Evolutionary conservation across 2,329 filamentous ascomycete genomes (phyloP), one percentile per base, ranked within the genome.

Genomic region (Zelopaecilomyces penicillatus): DNA sequence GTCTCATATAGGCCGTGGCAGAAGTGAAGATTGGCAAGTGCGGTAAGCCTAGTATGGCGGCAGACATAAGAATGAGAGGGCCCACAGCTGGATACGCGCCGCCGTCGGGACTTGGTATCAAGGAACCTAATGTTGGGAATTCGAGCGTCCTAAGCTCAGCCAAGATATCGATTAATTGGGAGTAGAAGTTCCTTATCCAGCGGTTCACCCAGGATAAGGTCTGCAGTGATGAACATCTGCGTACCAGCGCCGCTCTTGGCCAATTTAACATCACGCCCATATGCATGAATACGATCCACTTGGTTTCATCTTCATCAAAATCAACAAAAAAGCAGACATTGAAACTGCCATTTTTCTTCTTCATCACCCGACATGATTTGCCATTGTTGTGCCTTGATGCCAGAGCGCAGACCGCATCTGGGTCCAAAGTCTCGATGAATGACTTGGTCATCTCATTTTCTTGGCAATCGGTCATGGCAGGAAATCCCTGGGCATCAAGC

Each of bases 161-260:
- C 6, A 60, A 44, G 30, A 59, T 50, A 42, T 56, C 56, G n/a
- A 59, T 51, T 6, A 59, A 43, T 39, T 58, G 46, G 34, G 38
- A 53, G 46, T 51, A 59, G 42, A 61, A 53, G 11, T 28, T 11
- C 31, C 19, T 49, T 31, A n/a, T n/a, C n/a, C n/a, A n/a, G n/a
- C n/a, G n/a, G n/a, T n/a, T n/a, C 37, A 30, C 51, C 49, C 19
- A 39, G 6, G 30, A 52, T 41, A 31, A 43, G 42, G 19, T 52
- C 47, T 26, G 28, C 28, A 33, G 52, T 50, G 5, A 53, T 34
- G 40, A 46, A 53, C 12, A 41, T n/a, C n/a, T n/a, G 45, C 10
- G 40, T 40, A 43, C 33, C 36, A 12, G 47, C 28, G 38, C 33
- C 33, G 35, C 32, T 39, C 10, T 45, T 40, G 27, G 29, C 38